Conservation (phyloP, 1,284 basidiomycete genomes). For the Leccinum angustisporum region DNA sequence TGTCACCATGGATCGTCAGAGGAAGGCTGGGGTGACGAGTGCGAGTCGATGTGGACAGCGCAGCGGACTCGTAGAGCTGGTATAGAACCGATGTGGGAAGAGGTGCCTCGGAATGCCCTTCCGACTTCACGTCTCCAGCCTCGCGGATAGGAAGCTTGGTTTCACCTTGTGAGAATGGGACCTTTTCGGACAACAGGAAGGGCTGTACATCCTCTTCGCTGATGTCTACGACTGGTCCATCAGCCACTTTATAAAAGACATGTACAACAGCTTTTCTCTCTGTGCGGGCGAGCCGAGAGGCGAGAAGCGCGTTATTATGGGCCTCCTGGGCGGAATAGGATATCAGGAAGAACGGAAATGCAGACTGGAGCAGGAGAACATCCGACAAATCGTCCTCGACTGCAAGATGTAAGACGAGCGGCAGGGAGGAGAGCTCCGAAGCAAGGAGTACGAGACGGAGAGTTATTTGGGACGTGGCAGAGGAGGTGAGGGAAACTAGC, state of each 20-base stretch:
- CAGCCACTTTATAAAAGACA: slow-evolving; percentile 57
- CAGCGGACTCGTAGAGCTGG: slow-evolving; percentile 62
- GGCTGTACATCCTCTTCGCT: slow-evolving; percentile 55
- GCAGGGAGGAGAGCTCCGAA: slow-evolving; percentile 43
- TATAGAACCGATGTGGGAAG: slow-evolving; percentile 26
- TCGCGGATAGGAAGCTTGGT: slow-evolving; percentile 32
- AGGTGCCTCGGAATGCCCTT: too few relatives aligned
- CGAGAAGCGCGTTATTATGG: slow-evolving; percentile 74
- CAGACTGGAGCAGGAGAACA: slow-evolving; percentile 55
- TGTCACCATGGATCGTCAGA: slow-evolving; percentile 43
- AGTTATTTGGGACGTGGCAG: slow-evolving; percentile 35
- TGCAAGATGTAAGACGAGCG: slow-evolving; percentile 54
- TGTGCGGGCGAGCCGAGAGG: slow-evolving; percentile 61
- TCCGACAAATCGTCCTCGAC: slow-evolving; percentile 55
- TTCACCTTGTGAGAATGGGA: slow-evolving; percentile 12
- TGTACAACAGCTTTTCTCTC: slow-evolving; percentile 75
- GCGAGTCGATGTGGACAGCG: slow-evolving; percentile 60
- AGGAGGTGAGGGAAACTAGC: slow-evolving; percentile 51
- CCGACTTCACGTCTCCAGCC: slow-evolving; percentile 4
- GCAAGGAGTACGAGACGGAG: slow-evolving; percentile 48
- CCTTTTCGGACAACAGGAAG: slow-evolving; percentile 53
- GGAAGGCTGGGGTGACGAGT: slow-evolving; percentile 64
- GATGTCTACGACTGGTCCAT: slow-evolving; percentile 49
- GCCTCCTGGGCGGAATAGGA: slow-evolving; percentile 65
- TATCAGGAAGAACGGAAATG: slow-evolving; percentile 61